A percentile compares a stretch with the other conserved stretches of the same genome.
Evolutionary conservation across 179 eudicot genomes (phyloP).

Genomic region (Beta macrorhiza): DNA sequence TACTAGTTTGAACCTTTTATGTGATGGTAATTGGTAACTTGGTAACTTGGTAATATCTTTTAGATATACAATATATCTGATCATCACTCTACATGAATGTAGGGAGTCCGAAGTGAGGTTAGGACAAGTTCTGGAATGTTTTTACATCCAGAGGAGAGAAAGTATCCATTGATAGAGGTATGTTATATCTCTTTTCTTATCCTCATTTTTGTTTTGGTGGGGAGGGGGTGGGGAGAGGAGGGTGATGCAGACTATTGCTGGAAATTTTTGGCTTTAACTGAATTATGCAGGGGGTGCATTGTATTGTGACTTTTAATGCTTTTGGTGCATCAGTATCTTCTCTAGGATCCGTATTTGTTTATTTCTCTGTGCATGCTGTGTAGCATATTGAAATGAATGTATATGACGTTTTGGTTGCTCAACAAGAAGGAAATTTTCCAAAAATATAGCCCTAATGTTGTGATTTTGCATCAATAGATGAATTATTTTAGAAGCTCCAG

Average conservation of each 20-base stretch:
- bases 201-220: not conserved
- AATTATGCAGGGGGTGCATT: not conserved
- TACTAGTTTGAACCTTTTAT: not conserved
- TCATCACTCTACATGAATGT: conserved; percentile 13
- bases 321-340: not conserved
- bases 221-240: too few relatives aligned
- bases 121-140: conserved; percentile 99
- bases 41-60: not conserved
- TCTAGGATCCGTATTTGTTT: not conserved
- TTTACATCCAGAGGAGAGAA: conserved; percentile 61
- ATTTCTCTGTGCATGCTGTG: not conserved
- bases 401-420: not conserved
- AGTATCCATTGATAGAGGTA: conserved; percentile 81
- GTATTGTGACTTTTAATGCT: not conserved
- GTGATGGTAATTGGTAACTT: not conserved
- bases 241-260: not conserved
- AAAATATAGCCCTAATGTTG: not conserved
- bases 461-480: not conserved
- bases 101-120: conserved; percentile 86
- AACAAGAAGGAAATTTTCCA: not conserved
- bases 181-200: not conserved
- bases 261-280: not conserved
- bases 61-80: not conserved
- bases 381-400: not conserved
- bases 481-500: not conserved